Percentiles rank a stretch among this genome's conserved stretches.
These are phyloP conservation scores for Micractinium conductrix DNA, from an alignment of 139 green algal genomes.

Conservation along the genomic window DNA sequence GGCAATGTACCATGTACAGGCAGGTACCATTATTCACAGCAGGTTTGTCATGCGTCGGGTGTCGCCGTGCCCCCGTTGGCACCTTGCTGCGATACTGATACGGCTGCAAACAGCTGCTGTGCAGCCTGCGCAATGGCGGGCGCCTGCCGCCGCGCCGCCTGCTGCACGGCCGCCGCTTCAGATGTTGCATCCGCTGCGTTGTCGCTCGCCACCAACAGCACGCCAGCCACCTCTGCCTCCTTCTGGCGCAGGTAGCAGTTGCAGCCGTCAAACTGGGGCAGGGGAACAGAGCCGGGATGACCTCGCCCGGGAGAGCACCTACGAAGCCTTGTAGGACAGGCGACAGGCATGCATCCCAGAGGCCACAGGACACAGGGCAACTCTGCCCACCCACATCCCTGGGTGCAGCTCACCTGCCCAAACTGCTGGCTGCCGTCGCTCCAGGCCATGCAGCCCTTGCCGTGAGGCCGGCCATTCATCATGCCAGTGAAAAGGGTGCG, in stretches of 20 bases:
- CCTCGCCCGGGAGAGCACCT: too few relatives aligned
- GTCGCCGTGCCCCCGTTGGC: too few relatives aligned
- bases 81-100: too few relatives aligned
- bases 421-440: conserved; percentile 11
- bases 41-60: too few relatives aligned
- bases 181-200: neutral
- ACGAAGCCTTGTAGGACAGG: too few relatives aligned
- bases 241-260: neutral
- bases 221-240: neutral
- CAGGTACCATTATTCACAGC: too few relatives aligned
- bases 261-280: conserved; percentile 25
- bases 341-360: too few relatives aligned
- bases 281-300: too few relatives aligned
- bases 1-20: too few relatives aligned
- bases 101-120: neutral
- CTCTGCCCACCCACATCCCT: too few relatives aligned
- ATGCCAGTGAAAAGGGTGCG: neutral
- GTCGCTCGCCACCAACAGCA: conserved; percentile 14
- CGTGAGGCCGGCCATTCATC: conserved; percentile 17
- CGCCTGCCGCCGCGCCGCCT: neutral
- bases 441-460: conserved; percentile 8
- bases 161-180: neutral
- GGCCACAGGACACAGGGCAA: too few relatives aligned
- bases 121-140: neutral
- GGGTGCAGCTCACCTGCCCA: too few relatives aligned